A percentile compares a stretch with the other conserved stretches of the same genome.
phyloP scores from a whole-genome alignment of 129 eudicot genomes.

The Chrysanthemum lavandulifolium region DNA sequence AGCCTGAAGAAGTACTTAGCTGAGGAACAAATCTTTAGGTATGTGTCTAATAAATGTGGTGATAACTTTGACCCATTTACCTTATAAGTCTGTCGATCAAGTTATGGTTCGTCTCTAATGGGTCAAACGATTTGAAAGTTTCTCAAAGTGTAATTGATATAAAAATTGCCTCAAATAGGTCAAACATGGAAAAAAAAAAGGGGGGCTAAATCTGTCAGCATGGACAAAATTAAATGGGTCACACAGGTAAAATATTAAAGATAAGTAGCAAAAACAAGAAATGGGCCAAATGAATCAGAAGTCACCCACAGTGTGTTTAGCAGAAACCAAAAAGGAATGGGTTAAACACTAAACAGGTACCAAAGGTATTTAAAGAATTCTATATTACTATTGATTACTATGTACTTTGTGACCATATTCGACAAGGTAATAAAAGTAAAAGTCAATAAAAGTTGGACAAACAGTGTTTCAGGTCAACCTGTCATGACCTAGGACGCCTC shows the following conservation, averaged over 20 bases:
- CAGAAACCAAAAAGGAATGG: too few species aligned
- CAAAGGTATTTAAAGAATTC: too few species aligned
- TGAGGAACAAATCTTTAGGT: constrained; percentile 98
- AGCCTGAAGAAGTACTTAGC: constrained; percentile 65
- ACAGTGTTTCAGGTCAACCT: neutral
- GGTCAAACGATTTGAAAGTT: neutral
- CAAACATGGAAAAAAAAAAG: neutral
- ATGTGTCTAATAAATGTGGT: constrained; percentile 2
- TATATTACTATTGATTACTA: neutral
- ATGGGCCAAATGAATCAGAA: too few species aligned
- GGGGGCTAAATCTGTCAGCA: too few species aligned
- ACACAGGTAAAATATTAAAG: too few species aligned
- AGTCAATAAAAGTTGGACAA: neutral
- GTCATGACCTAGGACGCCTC: neutral
- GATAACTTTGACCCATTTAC: neutral
- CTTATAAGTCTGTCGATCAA: neutral
- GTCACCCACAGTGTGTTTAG: too few species aligned
- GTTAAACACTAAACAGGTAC: too few species aligned
- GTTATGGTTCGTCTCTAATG: neutral
- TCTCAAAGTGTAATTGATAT: neutral
- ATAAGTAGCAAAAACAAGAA: too few species aligned
- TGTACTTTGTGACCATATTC: neutral
- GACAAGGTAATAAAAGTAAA: neutral
- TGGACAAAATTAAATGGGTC: too few species aligned
- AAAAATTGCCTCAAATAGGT: neutral